Conservation (phyloP, 2,329 filamentous ascomycete species). For the Paecilomyces dactylethromorphus region DNA sequence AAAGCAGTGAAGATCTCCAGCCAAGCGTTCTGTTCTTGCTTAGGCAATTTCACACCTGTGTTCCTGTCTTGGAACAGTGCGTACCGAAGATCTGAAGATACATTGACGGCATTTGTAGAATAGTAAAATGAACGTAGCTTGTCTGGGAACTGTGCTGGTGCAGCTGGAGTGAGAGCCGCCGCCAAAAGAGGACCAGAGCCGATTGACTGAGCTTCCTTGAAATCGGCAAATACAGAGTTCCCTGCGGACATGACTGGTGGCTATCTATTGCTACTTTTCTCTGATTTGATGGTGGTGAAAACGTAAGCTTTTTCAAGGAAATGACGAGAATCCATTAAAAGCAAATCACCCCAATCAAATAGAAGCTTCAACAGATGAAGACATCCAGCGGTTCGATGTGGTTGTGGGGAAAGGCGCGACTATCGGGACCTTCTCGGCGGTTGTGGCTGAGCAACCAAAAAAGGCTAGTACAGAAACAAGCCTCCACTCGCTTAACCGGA, state of each 20-base stretch:
- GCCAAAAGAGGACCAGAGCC: conserved; percentile 68
- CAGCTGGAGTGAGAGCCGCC: conserved; percentile 64
- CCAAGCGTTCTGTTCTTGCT: conserved; percentile 73
- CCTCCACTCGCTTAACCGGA: conserved; percentile 36
- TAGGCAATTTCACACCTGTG: conserved; percentile 49
- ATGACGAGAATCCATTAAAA: background rate
- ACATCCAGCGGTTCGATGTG: background rate
- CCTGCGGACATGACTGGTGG: background rate
- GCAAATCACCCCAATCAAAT: background rate
- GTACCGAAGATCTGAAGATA: conserved; percentile 65
- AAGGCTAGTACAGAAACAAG: conserved; percentile 20
- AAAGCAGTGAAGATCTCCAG: conserved; percentile 75
- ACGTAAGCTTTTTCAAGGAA: background rate
- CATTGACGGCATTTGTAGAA: conserved; percentile 60
- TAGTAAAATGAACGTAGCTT: conserved; percentile 65
- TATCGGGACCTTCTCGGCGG: conserved; percentile 7
- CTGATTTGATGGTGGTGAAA: background rate
- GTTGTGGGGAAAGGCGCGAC: conserved; percentile 3
- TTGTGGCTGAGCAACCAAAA: conserved; percentile 7
- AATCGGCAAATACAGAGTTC: conserved; percentile 60
- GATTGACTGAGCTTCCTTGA: conserved; percentile 59
- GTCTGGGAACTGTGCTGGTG: conserved; percentile 55
- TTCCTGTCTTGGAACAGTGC: conserved; percentile 58
- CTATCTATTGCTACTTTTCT: conserved; percentile 3
- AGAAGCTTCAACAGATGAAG: background rate